Conservation (phyloP, 2,329 filamentous ascomycete genomes). For the Thyridium curvatum region DNA sequence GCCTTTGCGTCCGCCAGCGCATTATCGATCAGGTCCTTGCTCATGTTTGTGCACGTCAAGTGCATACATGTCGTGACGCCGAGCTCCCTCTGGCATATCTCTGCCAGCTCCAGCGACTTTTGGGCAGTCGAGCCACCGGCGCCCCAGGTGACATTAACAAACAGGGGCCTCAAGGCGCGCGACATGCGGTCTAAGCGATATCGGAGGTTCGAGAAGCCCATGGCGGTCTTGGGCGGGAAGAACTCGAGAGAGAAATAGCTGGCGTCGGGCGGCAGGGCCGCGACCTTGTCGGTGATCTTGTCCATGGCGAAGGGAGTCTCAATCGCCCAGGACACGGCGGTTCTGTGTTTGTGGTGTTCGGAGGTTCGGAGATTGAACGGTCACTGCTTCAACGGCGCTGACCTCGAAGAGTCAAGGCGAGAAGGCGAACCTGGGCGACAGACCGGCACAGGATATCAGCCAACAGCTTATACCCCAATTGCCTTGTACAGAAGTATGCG, state of each 20-base stretch:
- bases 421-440: too few relatives aligned
- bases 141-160: constrained; percentile 97
- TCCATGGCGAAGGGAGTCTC: constrained; percentile 46
- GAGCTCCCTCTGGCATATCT: constrained; percentile 88
- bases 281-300: constrained; percentile 93
- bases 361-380: too few relatives aligned
- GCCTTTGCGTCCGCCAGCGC: constrained; percentile 86
- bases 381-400: too few relatives aligned
- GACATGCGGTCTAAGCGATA: constrained; percentile 94
- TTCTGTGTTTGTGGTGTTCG: too few relatives aligned
- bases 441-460: too few relatives aligned
- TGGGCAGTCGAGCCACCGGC: constrained; percentile 86
- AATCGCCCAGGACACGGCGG: too few relatives aligned
- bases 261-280: constrained; percentile 72
- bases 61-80: constrained; percentile 93
- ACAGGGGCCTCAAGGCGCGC: constrained; percentile 80
- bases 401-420: too few relatives aligned
- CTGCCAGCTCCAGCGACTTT: constrained; percentile 89
- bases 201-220: constrained; percentile 91
- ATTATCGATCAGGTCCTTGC: constrained; percentile 74
- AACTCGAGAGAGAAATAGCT: constrained; percentile 97
- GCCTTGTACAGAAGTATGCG: too few relatives aligned
- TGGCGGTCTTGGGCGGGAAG: constrained; percentile 95
- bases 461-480: too few relatives aligned
- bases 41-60: constrained; percentile 98